These are phyloP conservation scores for Fragilaria crotonensis DNA, from an alignment of 108 stramenopile genomes.

Conservation along the genomic window DNA sequence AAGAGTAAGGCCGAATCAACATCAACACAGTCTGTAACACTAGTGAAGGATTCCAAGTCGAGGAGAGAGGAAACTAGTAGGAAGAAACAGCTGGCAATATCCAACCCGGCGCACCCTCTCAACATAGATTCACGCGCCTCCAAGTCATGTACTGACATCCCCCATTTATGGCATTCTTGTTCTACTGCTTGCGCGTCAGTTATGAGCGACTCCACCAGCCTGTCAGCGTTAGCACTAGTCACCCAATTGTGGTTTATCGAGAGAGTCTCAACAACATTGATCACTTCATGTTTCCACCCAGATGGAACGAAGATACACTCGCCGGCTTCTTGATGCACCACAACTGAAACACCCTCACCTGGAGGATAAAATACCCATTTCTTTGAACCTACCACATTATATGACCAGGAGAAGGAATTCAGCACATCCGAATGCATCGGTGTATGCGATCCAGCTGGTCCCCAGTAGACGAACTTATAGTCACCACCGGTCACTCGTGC, in stretches of 20 bases:
- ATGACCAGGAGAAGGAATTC: constrained; percentile 79
- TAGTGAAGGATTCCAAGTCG: not conserved
- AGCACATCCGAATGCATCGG: constrained; percentile 79
- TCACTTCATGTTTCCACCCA: constrained; percentile 76
- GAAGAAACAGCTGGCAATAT: constrained; percentile 47
- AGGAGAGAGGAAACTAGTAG: constrained; percentile 5
- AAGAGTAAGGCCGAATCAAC: not conserved
- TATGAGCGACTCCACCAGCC: constrained; percentile 38
- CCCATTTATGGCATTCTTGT: constrained; percentile 48
- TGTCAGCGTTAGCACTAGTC: constrained; percentile 45
- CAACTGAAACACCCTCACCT: constrained; percentile 5
- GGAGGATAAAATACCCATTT: constrained; percentile 65
- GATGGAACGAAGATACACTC: constrained; percentile 79
- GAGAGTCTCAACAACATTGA: constrained; percentile 68
- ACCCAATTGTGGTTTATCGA: constrained; percentile 90
- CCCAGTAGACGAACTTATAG: constrained; percentile 85
- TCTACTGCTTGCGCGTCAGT: constrained; percentile 54
- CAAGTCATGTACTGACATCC: constrained; percentile 15
- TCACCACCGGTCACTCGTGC: constrained; percentile 45
- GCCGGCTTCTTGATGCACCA: constrained; percentile 56
- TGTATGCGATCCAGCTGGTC: constrained; percentile 55
- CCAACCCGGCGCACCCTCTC: constrained; percentile 68
- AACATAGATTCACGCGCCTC: constrained; percentile 66
- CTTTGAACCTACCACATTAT: constrained; percentile 78
- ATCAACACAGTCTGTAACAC: not conserved